phyloP scores from a whole-genome alignment of 805 yeast species.

The Candida incommunis region DNA sequence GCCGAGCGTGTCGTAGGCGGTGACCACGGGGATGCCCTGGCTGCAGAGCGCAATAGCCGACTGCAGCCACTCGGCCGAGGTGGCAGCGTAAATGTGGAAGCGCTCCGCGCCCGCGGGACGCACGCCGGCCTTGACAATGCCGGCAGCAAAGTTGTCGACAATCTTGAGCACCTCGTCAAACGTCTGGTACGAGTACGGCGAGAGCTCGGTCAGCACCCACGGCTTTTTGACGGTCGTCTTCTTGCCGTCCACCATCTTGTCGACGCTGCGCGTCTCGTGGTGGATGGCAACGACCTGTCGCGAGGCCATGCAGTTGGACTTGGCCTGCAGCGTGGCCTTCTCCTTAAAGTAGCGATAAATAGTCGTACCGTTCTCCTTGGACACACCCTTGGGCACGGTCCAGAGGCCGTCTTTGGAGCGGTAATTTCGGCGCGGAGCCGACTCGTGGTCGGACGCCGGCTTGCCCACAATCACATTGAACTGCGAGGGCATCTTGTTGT shows the following conservation, averaged over 20 bases:
- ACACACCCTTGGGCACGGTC: slow-evolving; percentile 42
- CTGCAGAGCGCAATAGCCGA: slow-evolving; percentile 64
- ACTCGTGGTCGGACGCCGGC: slow-evolving; percentile 20
- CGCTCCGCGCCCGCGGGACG: slow-evolving; percentile 43
- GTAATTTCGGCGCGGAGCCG: slow-evolving; percentile 22
- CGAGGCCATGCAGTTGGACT: slow-evolving; percentile 53
- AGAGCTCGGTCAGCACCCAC: slow-evolving; percentile 76
- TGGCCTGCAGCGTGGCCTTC: slow-evolving; percentile 42
- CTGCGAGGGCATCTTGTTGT: not conserved
- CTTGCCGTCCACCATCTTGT: slow-evolving; percentile 68
- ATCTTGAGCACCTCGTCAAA: slow-evolving; percentile 40
- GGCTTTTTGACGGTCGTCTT: slow-evolving; percentile 59
- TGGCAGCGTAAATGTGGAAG: slow-evolving; percentile 75
- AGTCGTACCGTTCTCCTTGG: slow-evolving; percentile 38
- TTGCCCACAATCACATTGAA: slow-evolving; percentile 20
- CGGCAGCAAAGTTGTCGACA: slow-evolving; percentile 51
- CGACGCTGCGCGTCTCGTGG: slow-evolving; percentile 58
- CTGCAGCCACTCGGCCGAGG: slow-evolving; percentile 86
- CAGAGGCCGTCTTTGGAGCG: slow-evolving; percentile 26
- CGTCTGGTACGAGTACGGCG: slow-evolving; percentile 53
- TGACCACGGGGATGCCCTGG: slow-evolving; percentile 75
- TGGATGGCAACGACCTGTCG: slow-evolving; percentile 65
- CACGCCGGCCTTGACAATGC: slow-evolving; percentile 62
- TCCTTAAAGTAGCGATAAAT: slow-evolving; percentile 57
- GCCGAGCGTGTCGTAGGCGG: slow-evolving; percentile 93